Conservation (phyloP, 805 yeast species). For the Metschnikowia corniflorae region DNA sequence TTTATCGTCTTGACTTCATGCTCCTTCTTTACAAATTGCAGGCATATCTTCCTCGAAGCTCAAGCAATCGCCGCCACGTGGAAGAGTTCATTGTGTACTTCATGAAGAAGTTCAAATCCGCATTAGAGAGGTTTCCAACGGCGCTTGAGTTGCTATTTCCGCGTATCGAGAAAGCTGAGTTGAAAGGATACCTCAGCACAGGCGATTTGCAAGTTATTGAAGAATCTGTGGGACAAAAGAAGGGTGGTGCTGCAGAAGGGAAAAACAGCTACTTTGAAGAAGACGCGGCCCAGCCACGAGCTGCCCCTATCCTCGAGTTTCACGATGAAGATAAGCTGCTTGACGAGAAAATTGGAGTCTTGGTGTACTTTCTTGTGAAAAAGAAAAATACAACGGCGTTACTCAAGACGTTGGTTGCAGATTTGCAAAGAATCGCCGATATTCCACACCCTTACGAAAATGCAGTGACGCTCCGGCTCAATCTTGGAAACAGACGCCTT, state of each 20-base stretch:
- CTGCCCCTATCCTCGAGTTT: conserved; percentile 37
- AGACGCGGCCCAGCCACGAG: conserved; percentile 22
- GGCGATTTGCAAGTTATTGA: conserved; percentile 47
- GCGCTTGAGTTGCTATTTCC: conserved; percentile 68
- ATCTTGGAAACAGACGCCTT: conserved; percentile 20
- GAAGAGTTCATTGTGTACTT: conserved; percentile 63
- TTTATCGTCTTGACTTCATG: conserved; percentile 75
- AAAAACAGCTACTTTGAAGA: conserved; percentile 15
- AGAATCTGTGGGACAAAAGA: conserved; percentile 1
- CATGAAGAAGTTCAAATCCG: conserved; percentile 53
- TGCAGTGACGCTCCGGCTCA: conserved; percentile 11
- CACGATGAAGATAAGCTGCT: conserved; percentile 26
- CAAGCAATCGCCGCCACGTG: conserved; percentile 53
- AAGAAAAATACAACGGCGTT: conserved; percentile 29
- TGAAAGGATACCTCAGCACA: conserved; percentile 50
- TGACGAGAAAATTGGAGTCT: conserved; percentile 49
- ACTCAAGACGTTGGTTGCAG: conserved; percentile 43
- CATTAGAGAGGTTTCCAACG: conserved; percentile 49
- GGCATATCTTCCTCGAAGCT: conserved; percentile 44
- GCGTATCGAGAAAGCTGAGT: conserved; percentile 44
- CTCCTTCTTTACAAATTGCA: conserved; percentile 47
- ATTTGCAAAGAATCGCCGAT: conserved; percentile 30
- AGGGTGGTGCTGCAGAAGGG: not conserved
- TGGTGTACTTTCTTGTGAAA: conserved; percentile 47
- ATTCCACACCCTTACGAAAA: not conserved